Evolutionary conservation across 768 basidiomycete genomes (phyloP), one percentile per base, ranked within the genome.

Genomic region (Mycena albidolilacea): DNA sequence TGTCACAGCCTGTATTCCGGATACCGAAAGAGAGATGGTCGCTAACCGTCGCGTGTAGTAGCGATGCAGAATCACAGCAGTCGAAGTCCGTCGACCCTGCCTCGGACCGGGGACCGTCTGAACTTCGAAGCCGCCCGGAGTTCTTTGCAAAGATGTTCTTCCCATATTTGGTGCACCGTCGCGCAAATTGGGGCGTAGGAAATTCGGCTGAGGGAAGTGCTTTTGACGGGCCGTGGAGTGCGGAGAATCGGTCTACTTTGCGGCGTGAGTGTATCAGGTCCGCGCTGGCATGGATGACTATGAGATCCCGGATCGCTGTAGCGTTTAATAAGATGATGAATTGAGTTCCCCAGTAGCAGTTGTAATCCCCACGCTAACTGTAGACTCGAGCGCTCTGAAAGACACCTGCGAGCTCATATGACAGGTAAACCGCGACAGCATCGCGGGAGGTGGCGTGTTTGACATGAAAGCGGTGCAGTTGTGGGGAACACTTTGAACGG

Each of bases 381-480:
- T 1, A 7, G 58, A 39, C 5, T 39, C 46, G 58, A 39, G 57
- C 37, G 41, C 41, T 43, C 9, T 14, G 46, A 48, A 30, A 57
- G 41, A 17, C 6, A 14, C 30, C 21, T 3, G 19, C 52, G 21
- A 44, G 43, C 10, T 44, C 73, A 71, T 65, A 67, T 71, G 73
- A 70, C 61, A 17, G 37, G 50, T 55, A 37, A 41, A 39, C 7
- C n/a, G 65, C 48, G 38, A 52, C 6, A 61, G 11, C n/a, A 57
- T 44, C 46, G 38, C 43, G 23, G 30, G 54, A 55, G 63, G 64
- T 50, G 65, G 64, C 70, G 48, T n/a, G 48, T 19, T 70, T 64
- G 59, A 71, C 64, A 48, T 52, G 55, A 69, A 71, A 69, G 74
- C 74, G 64, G 64, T 75, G 67, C 67, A 54, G 23, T 66, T 75